These are phyloP conservation scores for Naematelia aurantialba DNA, from an alignment of 768 basidiomycete species.

Conservation along the genomic window DNA sequence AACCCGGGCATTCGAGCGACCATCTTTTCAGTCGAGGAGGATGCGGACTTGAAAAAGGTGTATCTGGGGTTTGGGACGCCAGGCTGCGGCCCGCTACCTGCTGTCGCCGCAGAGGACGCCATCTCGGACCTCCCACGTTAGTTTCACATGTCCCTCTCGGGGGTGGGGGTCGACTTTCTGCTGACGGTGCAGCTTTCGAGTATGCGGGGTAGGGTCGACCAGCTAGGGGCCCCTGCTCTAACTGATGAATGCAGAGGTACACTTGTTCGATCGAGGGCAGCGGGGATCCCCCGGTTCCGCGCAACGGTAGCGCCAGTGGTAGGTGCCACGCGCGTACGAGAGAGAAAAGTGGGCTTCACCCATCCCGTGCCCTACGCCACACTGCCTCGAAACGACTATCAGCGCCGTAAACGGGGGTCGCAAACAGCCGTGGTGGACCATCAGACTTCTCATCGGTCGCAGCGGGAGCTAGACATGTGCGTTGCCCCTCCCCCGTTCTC, in stretches of 20 bases:
- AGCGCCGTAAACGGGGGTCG: conserved; percentile 11
- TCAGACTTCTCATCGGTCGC: conserved; percentile 15
- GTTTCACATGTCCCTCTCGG: too few relatives aligned
- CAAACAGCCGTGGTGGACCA: conserved; percentile 13
- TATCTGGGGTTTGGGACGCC: conserved; percentile 19
- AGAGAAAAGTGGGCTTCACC: conserved; percentile 14
- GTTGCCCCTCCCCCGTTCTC: neutral
- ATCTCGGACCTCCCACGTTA: conserved; percentile 29
- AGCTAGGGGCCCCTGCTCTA: neutral
- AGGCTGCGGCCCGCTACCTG: conserved; percentile 19
- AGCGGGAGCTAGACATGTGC: conserved; percentile 17
- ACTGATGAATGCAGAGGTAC: neutral
- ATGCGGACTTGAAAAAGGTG: conserved; percentile 2
- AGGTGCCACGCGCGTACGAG: neutral
- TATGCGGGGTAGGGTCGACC: neutral
- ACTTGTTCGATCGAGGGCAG: neutral
- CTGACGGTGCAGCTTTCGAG: conserved; percentile 2
- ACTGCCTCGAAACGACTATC: conserved; percentile 17
- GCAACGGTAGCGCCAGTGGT: too few relatives aligned
- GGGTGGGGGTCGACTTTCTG: too few relatives aligned
- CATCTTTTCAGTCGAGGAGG: conserved; percentile 7
- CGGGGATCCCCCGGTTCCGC: too few relatives aligned
- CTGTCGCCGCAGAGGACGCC: conserved; percentile 28
- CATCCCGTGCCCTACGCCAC: conserved; percentile 8
- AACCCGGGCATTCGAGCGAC: conserved; percentile 16